These are phyloP conservation scores for Lactarius indigo DNA, from an alignment of 768 basidiomycete species.

Conservation along the genomic window DNA sequence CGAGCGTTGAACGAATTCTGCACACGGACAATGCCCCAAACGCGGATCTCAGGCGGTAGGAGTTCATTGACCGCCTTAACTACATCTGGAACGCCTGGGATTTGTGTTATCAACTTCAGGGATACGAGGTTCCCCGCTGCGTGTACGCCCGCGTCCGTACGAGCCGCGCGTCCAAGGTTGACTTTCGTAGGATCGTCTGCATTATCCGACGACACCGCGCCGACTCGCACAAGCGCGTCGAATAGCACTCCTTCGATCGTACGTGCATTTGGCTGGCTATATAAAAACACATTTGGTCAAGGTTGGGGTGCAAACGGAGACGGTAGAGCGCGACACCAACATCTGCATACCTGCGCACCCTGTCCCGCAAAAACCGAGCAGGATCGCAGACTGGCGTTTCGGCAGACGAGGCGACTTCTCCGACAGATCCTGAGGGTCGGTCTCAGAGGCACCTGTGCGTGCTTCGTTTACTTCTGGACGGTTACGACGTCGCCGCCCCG, in stretches of 20 bases:
- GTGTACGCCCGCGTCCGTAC: conserved; percentile 97
- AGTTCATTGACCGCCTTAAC: conserved; percentile 75
- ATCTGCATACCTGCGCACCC: conserved; percentile 96
- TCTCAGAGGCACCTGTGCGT: conserved; percentile 11
- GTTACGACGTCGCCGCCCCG: conserved; percentile 40
- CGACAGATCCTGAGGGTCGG: background rate
- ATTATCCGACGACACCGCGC: conserved; percentile 94
- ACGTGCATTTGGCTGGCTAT: conserved; percentile 64
- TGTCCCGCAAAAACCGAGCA: conserved; percentile 90
- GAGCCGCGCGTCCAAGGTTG: conserved; percentile 78
- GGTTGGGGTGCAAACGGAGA: background rate
- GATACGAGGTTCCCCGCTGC: conserved; percentile 94
- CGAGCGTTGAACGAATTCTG: conserved; percentile 84
- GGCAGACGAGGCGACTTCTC: conserved; percentile 59
- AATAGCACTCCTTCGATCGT: conserved; percentile 94
- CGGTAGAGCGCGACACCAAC: conserved; percentile 46
- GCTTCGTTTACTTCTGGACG: conserved; percentile 33
- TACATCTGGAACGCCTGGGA: conserved; percentile 70
- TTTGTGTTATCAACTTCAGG: conserved; percentile 78
- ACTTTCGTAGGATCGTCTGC: conserved; percentile 91
- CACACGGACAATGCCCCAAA: conserved; percentile 85
- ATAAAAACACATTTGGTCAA: background rate
- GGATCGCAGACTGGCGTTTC: conserved; percentile 78
- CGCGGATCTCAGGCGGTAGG: conserved; percentile 84
- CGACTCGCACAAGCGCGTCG: conserved; percentile 80